A percentile compares a stretch with the other conserved stretches of the same genome.
phyloP scores from a whole-genome alignment of 2,329 filamentous ascomycete genomes.

The Beauveria bassiana region DNA sequence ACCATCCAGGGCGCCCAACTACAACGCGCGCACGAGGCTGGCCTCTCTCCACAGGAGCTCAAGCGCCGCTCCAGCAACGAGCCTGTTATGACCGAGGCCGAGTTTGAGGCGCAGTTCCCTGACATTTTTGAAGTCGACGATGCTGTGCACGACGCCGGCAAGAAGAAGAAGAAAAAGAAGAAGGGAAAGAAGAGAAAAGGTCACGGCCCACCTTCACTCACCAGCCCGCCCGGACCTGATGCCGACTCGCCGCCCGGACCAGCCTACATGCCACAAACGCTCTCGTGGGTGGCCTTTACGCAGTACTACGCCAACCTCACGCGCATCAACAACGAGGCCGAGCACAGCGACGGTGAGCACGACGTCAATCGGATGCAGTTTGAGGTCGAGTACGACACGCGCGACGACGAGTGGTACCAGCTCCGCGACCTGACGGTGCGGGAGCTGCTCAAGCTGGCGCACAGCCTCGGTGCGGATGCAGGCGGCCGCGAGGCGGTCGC shows the following conservation, averaged over 20 bases:
- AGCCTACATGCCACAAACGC: slow-evolving; percentile 77
- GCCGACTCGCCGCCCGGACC: slow-evolving; percentile 71
- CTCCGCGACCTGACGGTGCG: slow-evolving; percentile 77
- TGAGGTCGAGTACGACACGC: slow-evolving; percentile 81
- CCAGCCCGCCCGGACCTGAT: slow-evolving; percentile 64
- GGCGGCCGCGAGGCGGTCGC: neutral
- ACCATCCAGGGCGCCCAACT: slow-evolving; percentile 21
- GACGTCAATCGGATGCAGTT: slow-evolving; percentile 60
- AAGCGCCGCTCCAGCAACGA: slow-evolving; percentile 22
- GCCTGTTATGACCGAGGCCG: neutral
- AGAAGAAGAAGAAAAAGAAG: slow-evolving; percentile 37
- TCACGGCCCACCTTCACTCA: slow-evolving; percentile 51
- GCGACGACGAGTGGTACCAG: slow-evolving; percentile 64
- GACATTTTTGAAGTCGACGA: slow-evolving; percentile 19
- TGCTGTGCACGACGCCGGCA: slow-evolving; percentile 25
- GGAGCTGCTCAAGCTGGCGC: slow-evolving; percentile 72
- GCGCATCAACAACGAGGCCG: slow-evolving; percentile 62
- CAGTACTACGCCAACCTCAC: slow-evolving; percentile 97
- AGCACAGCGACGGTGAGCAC: slow-evolving; percentile 30
- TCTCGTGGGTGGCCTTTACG: slow-evolving; percentile 72
- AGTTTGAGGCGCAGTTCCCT: slow-evolving; percentile 31
- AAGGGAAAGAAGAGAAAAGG: slow-evolving; percentile 37
- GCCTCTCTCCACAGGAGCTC: slow-evolving; percentile 19
- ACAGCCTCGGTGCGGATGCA: slow-evolving; percentile 37
- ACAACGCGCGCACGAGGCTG: slow-evolving; percentile 22